Conservation (phyloP, 768 basidiomycete genomes). For the Tulasnella sp. region DNA sequence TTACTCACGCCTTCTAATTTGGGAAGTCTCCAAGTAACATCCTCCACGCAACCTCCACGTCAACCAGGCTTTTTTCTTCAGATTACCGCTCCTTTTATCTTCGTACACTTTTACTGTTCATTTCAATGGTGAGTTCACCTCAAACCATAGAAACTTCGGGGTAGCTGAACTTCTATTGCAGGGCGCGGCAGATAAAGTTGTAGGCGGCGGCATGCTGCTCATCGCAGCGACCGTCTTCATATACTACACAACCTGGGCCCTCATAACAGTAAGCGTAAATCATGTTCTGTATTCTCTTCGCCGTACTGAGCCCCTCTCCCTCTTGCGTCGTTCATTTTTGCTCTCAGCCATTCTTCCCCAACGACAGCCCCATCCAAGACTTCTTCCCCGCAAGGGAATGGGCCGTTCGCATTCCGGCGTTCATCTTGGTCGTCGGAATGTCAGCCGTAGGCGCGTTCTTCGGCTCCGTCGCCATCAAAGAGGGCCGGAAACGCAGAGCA, state of each 20-base stretch:
- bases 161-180: conserved; percentile 37
- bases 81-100: not conserved
- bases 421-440: conserved; percentile 75
- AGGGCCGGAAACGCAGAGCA: conserved; percentile 64
- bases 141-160: not conserved
- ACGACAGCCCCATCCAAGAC: conserved; percentile 64
- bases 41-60: conserved; percentile 24
- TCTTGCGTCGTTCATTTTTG: conserved; percentile 28
- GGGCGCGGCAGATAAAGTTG: conserved; percentile 74
- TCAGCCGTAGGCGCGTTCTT: conserved; percentile 77
- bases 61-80: conserved; percentile 3
- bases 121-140: conserved; percentile 11
- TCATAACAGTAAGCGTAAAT: conserved; percentile 59
- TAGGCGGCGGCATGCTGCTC: conserved; percentile 78
- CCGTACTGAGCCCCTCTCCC: conserved; percentile 15
- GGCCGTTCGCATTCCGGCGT: conserved; percentile 82
- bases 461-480: conserved; percentile 69
- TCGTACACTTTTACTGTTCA: not conserved
- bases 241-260: conserved; percentile 91
- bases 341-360: conserved; percentile 75
- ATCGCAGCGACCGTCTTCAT: conserved; percentile 70
- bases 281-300: conserved; percentile 24
- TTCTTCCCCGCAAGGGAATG: conserved; percentile 89
- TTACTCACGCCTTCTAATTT: not conserved
- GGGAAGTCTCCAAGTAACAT: conserved; percentile 7